phyloP scores from a whole-genome alignment of 164 flowering plant species.

The Malania oleifera region DNA sequence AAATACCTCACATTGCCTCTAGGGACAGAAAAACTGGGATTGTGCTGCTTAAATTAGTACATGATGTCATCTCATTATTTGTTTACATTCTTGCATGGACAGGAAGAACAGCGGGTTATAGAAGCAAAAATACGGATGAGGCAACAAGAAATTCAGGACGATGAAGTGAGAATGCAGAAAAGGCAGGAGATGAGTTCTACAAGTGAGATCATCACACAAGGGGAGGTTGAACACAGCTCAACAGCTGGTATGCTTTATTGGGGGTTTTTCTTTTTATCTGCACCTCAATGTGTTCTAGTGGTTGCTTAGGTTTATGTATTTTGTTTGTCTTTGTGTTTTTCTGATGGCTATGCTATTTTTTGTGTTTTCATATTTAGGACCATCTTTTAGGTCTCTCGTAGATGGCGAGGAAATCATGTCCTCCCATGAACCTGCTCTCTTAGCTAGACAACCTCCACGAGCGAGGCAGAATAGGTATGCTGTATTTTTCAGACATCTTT shows the following conservation, averaged over 20 bases:
- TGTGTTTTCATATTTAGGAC: constrained; percentile 29
- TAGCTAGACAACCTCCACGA: constrained; percentile 32
- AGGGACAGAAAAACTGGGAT: neutral
- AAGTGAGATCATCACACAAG: constrained; percentile 25
- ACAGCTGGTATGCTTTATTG: constrained; percentile 34
- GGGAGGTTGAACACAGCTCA: constrained; percentile 44
- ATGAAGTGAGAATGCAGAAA: constrained; percentile 69
- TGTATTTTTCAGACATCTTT: neutral
- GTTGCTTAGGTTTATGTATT: neutral
- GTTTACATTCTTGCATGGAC: constrained; percentile 1
- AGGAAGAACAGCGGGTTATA: constrained; percentile 98
- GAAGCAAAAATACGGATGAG: constrained; percentile 96
- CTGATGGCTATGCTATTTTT: neutral
- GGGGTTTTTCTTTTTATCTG: neutral
- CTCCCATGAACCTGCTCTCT: constrained; percentile 34
- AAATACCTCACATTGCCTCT: neutral
- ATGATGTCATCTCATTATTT: neutral
- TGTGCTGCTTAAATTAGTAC: neutral
- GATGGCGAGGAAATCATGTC: constrained; percentile 53
- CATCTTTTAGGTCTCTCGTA: constrained; percentile 31
- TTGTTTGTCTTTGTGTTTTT: neutral
- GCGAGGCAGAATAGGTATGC: constrained; percentile 56
- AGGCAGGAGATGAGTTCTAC: constrained; percentile 52
- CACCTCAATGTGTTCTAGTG: neutral
- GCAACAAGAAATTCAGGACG: constrained; percentile 80